These are phyloP conservation scores for Neonectria ditissima DNA, from an alignment of 2,329 filamentous ascomycete genomes.

Conservation along the genomic window DNA sequence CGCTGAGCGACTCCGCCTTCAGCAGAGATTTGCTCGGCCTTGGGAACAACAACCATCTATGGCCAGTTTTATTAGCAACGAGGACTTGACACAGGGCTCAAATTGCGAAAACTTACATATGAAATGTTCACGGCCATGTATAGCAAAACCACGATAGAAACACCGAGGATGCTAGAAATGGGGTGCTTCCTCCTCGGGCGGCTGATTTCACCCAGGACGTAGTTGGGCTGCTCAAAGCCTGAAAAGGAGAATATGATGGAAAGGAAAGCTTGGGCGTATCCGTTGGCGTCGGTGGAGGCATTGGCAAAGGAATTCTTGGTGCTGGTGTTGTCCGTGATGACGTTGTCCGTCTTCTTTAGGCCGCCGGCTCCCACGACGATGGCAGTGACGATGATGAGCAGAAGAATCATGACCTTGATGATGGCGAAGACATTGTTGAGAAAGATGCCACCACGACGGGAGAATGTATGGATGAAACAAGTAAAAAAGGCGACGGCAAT, in stretches of 20 bases:
- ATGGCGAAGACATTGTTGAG: constrained; percentile 64
- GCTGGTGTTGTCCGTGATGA: constrained; percentile 44
- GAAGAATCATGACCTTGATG: constrained; percentile 61
- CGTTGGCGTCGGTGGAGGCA: constrained; percentile 44
- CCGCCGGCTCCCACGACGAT: constrained; percentile 48
- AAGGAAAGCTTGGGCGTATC: constrained; percentile 55
- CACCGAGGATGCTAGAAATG: constrained; percentile 45
- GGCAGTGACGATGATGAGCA: constrained; percentile 55
- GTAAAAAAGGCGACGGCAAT: constrained; percentile 56
- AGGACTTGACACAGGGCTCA: accelerated
- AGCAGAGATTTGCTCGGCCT: constrained; percentile 32
- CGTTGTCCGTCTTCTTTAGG: constrained; percentile 40
- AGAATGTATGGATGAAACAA: constrained; percentile 61
- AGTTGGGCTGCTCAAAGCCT: constrained; percentile 55
- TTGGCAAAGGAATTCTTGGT: constrained; percentile 40
- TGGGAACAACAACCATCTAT: constrained; percentile 56
- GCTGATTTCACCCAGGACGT: constrained; percentile 51
- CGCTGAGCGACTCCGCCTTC: constrained; percentile 44
- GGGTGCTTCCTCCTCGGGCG: constrained; percentile 50
- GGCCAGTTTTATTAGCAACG: not conserved
- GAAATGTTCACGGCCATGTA: constrained; percentile 54
- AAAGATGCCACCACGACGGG: constrained; percentile 61
- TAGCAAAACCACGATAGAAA: constrained; percentile 47
- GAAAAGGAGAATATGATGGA: constrained; percentile 56
- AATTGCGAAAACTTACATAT: constrained; percentile 45